These are phyloP conservation scores for Trichoderma pleuroti DNA, from an alignment of 2,329 filamentous ascomycete species.

Conservation along the genomic window DNA sequence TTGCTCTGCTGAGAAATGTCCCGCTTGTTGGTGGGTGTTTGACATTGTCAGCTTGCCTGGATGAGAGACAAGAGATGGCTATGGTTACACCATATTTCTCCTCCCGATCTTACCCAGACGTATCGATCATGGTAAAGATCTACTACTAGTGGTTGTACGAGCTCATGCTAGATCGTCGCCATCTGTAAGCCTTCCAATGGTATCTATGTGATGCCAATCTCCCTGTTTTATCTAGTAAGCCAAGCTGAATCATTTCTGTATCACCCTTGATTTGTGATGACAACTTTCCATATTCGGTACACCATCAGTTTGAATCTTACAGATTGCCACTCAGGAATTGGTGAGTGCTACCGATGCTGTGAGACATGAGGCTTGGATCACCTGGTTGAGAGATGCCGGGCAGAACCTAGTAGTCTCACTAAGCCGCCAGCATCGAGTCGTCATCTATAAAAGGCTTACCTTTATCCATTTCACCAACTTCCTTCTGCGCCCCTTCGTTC, in stretches of 20 bases:
- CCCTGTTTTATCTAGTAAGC: background rate
- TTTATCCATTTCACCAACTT: background rate
- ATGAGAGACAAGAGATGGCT: too few species aligned
- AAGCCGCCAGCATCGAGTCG: background rate
- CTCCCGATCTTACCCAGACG: too few species aligned
- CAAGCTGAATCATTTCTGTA: background rate
- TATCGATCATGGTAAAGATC: too few species aligned
- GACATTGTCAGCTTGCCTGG: too few species aligned
- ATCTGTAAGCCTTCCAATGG: background rate
- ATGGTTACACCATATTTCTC: too few species aligned
- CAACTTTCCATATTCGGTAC: too few species aligned
- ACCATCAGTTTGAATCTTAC: too few species aligned
- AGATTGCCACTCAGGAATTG: too few species aligned
- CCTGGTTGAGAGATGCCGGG: background rate
- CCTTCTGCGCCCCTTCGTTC: background rate
- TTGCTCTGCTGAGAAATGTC: too few species aligned
- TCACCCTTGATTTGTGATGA: background rate
- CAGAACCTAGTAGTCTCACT: background rate
- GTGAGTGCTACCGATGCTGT: background rate
- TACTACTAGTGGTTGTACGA: too few species aligned
- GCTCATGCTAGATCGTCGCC: too few species aligned
- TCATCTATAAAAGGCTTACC: background rate
- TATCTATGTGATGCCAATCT: background rate
- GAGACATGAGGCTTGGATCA: background rate
- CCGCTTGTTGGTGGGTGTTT: too few species aligned